A percentile compares a stretch with the other conserved stretches of the same genome.
Conservation (phyloP, 1,139 yeast genomes). For the Candida labiduridarum region DNA sequence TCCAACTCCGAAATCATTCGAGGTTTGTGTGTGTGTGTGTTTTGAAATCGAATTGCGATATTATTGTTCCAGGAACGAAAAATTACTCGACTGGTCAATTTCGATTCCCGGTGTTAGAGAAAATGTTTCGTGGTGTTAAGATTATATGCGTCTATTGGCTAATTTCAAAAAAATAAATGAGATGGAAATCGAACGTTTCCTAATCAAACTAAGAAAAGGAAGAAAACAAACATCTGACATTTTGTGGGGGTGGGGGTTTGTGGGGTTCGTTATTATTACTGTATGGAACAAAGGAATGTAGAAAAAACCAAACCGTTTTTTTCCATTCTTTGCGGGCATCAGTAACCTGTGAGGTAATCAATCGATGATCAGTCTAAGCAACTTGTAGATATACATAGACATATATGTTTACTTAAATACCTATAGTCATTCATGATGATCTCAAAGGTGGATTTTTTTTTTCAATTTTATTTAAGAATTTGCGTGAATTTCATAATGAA, state of each 20-base stretch:
- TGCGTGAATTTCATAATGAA: too few relatives aligned
- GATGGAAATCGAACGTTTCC: conserved; percentile 1
- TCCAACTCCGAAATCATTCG: too few relatives aligned
- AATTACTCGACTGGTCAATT: background rate
- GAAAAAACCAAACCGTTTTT: background rate
- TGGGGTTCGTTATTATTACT: background rate
- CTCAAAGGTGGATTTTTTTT: too few relatives aligned
- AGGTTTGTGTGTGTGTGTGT: too few relatives aligned
- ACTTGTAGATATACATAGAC: too few relatives aligned
- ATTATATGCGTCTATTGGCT: background rate
- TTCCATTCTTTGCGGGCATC: background rate
- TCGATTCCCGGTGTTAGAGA: conserved; percentile 1
- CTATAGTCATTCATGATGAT: too few relatives aligned
- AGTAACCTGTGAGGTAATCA: background rate
- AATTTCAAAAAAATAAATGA: background rate
- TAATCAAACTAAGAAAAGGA: background rate
- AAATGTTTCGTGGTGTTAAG: background rate
- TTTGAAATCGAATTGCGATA: too few relatives aligned
- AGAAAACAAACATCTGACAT: conserved; percentile 1
- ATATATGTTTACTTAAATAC: too few relatives aligned
- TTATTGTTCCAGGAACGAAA: too few relatives aligned
- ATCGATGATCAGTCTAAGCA: too few relatives aligned
- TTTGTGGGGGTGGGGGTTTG: conserved; percentile 6
- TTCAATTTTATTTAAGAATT: too few relatives aligned
- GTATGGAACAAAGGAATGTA: conserved; percentile 1